Conservation (phyloP, 495 filamentous ascomycete genomes). For the Neurospora africana region DNA sequence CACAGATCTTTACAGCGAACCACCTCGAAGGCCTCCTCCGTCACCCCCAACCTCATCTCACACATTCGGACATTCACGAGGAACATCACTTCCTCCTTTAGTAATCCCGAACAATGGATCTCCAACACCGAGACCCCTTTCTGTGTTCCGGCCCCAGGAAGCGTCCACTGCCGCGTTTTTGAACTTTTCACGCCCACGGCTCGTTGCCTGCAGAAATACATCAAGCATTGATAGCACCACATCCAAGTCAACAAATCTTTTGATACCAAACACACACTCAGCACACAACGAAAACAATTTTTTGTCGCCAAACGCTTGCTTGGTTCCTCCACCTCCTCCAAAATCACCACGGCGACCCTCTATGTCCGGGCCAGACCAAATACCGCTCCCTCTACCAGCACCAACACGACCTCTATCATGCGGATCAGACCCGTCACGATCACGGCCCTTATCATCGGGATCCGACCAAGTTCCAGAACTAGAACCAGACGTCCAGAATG, state of each 20-base stretch:
- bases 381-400: background rate
- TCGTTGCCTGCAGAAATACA: background rate
- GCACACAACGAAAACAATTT: background rate
- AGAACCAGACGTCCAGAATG: background rate
- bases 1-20: background rate
- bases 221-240: background rate
- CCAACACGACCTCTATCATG: background rate
- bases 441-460: background rate
- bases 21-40: background rate
- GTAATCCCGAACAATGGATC: background rate
- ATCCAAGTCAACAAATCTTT: background rate
- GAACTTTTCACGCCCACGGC: background rate
- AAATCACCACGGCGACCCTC: background rate
- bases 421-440: background rate
- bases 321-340: background rate
- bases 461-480: background rate
- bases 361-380: background rate
- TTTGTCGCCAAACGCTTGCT: background rate
- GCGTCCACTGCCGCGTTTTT: background rate
- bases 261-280: background rate
- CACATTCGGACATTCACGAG: background rate
- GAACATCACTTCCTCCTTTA: background rate
- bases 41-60: background rate
- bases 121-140: background rate
- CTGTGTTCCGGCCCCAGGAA: background rate